phyloP scores from a whole-genome alignment of 2,329 filamentous ascomycete genomes.

The Colletotrichum horii region DNA sequence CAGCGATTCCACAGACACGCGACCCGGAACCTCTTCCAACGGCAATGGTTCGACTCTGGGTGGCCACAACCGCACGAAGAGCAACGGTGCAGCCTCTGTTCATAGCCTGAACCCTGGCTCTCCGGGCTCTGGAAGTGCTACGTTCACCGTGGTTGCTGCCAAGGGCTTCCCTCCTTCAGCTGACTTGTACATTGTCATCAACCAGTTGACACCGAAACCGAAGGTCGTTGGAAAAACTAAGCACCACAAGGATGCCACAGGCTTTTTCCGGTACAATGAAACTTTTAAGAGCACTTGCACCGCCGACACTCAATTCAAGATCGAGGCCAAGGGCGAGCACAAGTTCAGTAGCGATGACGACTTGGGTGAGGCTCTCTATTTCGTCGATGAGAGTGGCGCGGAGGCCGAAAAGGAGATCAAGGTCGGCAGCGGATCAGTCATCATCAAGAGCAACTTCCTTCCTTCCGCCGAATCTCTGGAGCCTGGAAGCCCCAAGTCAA shows the following conservation, averaged over 20 bases:
- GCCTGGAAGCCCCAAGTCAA: slow-evolving; percentile 51
- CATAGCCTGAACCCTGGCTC: slow-evolving; percentile 66
- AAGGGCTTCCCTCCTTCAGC: slow-evolving; percentile 76
- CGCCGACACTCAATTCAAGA: slow-evolving; percentile 84
- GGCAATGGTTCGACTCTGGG: slow-evolving; percentile 27
- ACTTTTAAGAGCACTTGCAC: slow-evolving; percentile 79
- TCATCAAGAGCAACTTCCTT: slow-evolving; percentile 76
- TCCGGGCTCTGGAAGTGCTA: slow-evolving; percentile 75
- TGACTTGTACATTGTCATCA: slow-evolving; percentile 80
- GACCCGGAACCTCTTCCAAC: slow-evolving; percentile 40
- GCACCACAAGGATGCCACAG: slow-evolving; percentile 76
- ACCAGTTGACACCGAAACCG: slow-evolving; percentile 68
- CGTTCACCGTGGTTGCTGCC: slow-evolving; percentile 80
- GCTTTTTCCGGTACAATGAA: slow-evolving; percentile 75
- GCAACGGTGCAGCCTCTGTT: slow-evolving; percentile 69
- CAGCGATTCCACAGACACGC: slow-evolving; percentile 25
- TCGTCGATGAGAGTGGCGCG: slow-evolving; percentile 80
- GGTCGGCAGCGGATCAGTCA: slow-evolving; percentile 75
- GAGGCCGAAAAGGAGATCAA: slow-evolving; percentile 75
- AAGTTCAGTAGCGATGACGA: slow-evolving; percentile 84
- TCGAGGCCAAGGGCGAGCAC: slow-evolving; percentile 85
- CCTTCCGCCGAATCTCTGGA: slow-evolving; percentile 41
- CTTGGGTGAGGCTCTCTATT: slow-evolving; percentile 86
- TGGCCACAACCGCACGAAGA: slow-evolving; percentile 58
- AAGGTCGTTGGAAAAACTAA: slow-evolving; percentile 94